A percentile compares a stretch with the other conserved stretches of the same genome.
Conservation (phyloP, 441 rosid species). For the Pelargonium cotyledonis region DNA sequence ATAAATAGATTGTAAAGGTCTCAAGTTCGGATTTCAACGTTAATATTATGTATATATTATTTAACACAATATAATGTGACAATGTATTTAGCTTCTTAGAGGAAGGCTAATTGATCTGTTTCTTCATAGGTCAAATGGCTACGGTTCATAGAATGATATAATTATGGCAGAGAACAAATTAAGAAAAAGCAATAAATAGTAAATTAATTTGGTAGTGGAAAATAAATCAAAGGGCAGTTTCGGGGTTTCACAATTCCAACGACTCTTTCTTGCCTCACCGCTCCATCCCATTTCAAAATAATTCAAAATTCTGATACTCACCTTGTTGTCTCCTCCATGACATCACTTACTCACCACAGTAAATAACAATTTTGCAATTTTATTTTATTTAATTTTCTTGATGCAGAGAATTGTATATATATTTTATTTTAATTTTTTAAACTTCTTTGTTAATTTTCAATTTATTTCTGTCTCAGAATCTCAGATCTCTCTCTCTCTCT, state of each 20-base stretch:
- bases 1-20: too few species aligned
- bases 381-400: too few species aligned
- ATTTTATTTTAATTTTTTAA: background rate
- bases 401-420: background rate
- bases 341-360: background rate
- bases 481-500: background rate
- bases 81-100: too few species aligned
- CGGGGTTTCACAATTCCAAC: background rate
- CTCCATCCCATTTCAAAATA: conserved; percentile 24
- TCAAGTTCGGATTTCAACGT: too few species aligned
- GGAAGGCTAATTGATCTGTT: too few species aligned
- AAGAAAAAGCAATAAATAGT: background rate
- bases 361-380: background rate
- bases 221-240: conserved; percentile 2
- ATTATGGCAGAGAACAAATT: too few species aligned
- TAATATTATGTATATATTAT: too few species aligned
- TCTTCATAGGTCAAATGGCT: too few species aligned
- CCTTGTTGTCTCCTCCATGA: background rate
- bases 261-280: conserved; percentile 13
- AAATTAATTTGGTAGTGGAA: background rate
- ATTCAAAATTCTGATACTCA: conserved; percentile 17
- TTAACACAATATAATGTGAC: too few species aligned
- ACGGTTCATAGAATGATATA: too few species aligned
- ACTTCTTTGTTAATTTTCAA: background rate
- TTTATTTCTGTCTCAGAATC: background rate